These are phyloP conservation scores for Wickerhamiella bombiphila DNA, from an alignment of 805 yeast species.

Conservation along the genomic window DNA sequence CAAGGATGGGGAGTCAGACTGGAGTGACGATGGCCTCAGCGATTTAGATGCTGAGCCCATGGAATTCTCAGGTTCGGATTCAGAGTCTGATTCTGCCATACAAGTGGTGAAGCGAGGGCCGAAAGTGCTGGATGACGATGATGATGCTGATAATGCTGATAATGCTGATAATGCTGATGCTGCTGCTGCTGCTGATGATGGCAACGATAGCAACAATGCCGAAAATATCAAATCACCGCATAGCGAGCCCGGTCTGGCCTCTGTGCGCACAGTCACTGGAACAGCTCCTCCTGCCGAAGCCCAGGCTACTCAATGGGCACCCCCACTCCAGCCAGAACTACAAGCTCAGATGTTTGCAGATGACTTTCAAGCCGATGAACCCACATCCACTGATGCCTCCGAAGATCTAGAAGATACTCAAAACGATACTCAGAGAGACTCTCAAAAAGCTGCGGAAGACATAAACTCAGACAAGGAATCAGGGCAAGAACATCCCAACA, in stretches of 20 bases:
- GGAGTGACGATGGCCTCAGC: constrained; percentile 6
- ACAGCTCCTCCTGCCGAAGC: too few species aligned
- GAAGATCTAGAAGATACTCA: background rate
- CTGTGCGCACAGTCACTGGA: too few species aligned
- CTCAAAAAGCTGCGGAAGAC: background rate
- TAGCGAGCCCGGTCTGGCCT: too few species aligned
- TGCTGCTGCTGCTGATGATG: background rate
- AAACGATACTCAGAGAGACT: background rate
- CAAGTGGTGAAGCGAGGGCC: constrained; percentile 1
- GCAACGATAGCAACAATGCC: background rate
- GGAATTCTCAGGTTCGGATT: background rate
- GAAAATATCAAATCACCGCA: background rate
- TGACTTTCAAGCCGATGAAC: too few species aligned
- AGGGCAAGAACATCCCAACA: too few species aligned
- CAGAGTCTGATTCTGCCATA: constrained; percentile 3
- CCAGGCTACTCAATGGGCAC: too few species aligned
- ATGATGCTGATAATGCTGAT: constrained; percentile 3
- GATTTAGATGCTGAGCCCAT: constrained; percentile 1
- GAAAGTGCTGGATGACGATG: constrained; percentile 6
- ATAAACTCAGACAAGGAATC: too few species aligned
- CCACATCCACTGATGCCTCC: too few species aligned
- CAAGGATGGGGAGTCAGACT: constrained; percentile 3
- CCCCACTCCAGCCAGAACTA: too few species aligned
- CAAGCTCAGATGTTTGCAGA: too few species aligned
- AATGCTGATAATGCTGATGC: background rate